Conservation (phyloP, 176 grass and related monocot species). For the Lolium rigidum region DNA sequence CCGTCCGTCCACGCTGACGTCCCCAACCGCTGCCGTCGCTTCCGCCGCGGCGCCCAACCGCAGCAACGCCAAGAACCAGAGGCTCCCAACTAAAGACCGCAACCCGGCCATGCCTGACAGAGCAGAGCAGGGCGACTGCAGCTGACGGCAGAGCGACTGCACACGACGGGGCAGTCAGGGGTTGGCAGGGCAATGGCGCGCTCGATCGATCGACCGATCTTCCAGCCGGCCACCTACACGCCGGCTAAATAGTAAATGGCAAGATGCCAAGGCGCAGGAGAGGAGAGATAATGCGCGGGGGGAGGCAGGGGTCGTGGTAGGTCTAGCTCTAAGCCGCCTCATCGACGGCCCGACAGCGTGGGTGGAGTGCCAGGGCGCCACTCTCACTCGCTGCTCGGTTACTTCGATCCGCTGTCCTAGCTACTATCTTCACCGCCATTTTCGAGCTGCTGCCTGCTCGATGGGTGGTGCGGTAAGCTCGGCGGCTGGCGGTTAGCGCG, state of each 20-base stretch:
- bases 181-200: constrained; percentile 3
- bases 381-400: neutral
- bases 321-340: neutral
- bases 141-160: neutral
- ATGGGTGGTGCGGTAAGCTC: constrained; percentile 43
- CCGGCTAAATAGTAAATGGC: constrained; percentile 50
- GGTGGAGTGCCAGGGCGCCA: neutral
- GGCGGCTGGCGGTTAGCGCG: constrained; percentile 25
- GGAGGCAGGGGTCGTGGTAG: neutral
- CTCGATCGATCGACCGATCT: neutral
- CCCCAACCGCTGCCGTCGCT: constrained; percentile 1
- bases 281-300: neutral
- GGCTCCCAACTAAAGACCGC: constrained; percentile 1
- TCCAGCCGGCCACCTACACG: constrained; percentile 31
- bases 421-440: neutral
- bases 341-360: neutral
- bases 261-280: constrained; percentile 2
- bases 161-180: neutral
- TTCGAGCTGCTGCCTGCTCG: neutral
- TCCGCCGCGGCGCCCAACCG: constrained; percentile 15
- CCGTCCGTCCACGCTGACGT: constrained; percentile 49
- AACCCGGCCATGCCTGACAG: neutral
- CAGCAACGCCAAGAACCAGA: constrained; percentile 59
- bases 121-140: neutral
- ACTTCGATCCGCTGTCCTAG: neutral